These are phyloP conservation scores for Colletotrichum godetiae DNA, from an alignment of 2,329 filamentous ascomycete genomes.

Conservation along the genomic window DNA sequence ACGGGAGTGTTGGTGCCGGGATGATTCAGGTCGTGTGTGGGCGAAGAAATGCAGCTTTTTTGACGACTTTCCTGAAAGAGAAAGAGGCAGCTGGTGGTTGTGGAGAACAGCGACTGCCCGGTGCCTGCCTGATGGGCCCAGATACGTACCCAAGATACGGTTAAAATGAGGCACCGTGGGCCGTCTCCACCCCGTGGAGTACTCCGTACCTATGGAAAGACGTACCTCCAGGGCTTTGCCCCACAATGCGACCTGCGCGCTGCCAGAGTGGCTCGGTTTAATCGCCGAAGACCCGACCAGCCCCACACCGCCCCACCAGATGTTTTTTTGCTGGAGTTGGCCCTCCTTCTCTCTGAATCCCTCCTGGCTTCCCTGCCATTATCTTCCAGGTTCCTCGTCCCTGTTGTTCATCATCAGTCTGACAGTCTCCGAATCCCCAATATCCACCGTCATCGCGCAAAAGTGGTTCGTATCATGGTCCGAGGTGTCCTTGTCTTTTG, in stretches of 20 bases:
- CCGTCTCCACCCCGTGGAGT: background rate
- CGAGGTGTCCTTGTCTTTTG: background rate
- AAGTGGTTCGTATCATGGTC: background rate
- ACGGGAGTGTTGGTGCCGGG: background rate
- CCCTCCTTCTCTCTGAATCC: background rate
- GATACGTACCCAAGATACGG: constrained; percentile 23
- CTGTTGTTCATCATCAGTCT: background rate
- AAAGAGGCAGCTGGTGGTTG: background rate
- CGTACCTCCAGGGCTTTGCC: background rate
- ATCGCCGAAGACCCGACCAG: constrained; percentile 19
- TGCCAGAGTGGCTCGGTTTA: constrained; percentile 20
- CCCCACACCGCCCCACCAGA: background rate
- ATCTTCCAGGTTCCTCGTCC: background rate
- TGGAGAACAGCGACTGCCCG: background rate
- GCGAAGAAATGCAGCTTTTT: background rate
- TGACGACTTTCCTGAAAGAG: constrained; percentile 5
- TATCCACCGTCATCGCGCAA: background rate
- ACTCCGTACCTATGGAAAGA: no score
- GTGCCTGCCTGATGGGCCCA: background rate
- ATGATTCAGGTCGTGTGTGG: background rate
- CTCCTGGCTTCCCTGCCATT: background rate
- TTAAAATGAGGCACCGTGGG: constrained; percentile 27
- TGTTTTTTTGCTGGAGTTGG: background rate
- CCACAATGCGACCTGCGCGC: constrained; percentile 22
- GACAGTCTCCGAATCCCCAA: background rate